These are phyloP conservation scores for Akebia trifoliata DNA, from an alignment of 164 flowering plant genomes.

Conservation along the genomic window DNA sequence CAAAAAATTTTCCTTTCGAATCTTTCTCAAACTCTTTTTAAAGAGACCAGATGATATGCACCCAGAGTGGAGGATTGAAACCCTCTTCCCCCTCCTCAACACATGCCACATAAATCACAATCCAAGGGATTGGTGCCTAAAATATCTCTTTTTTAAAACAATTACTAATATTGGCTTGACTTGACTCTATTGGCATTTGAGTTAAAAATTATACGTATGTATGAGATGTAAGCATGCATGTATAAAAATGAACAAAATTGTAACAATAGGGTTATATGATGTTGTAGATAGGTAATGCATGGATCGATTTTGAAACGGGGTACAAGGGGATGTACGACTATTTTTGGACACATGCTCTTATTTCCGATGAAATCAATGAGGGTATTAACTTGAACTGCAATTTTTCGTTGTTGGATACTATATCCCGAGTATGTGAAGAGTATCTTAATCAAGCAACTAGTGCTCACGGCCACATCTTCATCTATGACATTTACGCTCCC, in stretches of 20 bases:
- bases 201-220: no score
- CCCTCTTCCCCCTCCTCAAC: no score
- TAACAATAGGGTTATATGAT: not conserved
- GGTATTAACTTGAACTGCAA: conserved; percentile 21
- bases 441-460: not conserved
- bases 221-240: not conserved
- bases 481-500: conserved; percentile 30
- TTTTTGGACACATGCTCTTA: conserved; percentile 29
- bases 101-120: no score
- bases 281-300: conserved; percentile 34
- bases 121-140: no score
- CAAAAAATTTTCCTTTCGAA: no score
- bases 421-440: conserved; percentile 6
- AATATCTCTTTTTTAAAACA: no score
- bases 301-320: conserved; percentile 20
- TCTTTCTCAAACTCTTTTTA: no score
- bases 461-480: not conserved
- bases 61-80: no score
- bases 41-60: no score
- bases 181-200: no score
- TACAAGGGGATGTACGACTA: conserved; percentile 18
- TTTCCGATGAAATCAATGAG: conserved; percentile 24
- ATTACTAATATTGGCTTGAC: no score
- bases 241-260: not conserved
- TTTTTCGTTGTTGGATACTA: conserved; percentile 9